A percentile compares a stretch with the other conserved stretches of the same genome.
These are phyloP conservation scores for Chaetomium globosum DNA, from an alignment of 2,329 filamentous ascomycete species.

Conservation along the genomic window DNA sequence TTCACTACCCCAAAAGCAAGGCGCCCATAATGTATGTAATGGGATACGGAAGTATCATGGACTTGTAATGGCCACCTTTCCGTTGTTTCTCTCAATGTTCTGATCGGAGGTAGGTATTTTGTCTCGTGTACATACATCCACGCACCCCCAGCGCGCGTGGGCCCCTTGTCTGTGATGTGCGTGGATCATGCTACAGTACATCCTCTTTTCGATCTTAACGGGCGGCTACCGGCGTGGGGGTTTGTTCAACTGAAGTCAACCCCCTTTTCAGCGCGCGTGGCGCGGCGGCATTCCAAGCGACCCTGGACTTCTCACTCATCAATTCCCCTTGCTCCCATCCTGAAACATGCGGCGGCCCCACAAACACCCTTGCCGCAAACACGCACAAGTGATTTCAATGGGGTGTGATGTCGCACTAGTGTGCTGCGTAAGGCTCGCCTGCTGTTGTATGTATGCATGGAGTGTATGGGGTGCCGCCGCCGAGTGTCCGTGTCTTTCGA, in stretches of 20 bases:
- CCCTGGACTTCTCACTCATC: no score
- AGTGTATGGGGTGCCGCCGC: no score
- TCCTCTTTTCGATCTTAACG: neutral
- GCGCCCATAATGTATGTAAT: no score
- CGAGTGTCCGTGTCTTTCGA: neutral
- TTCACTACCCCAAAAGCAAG: neutral
- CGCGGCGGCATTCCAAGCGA: neutral
- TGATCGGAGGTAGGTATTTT: neutral
- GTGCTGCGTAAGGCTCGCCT: no score
- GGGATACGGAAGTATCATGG: neutral
- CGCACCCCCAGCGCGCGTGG: neutral
- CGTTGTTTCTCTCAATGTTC: neutral
- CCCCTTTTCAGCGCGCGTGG: no score
- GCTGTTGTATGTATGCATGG: no score
- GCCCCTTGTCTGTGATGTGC: neutral
- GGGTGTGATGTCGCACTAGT: neutral
- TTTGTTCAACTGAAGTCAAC: neutral
- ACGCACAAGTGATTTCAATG: neutral
- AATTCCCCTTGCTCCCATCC: neutral
- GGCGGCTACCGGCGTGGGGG: neutral
- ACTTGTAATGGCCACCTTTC: neutral
- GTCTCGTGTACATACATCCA: neutral
- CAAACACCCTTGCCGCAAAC: no score
- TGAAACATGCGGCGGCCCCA: neutral
- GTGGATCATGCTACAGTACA: neutral